Percentiles rank a stretch among this genome's conserved stretches.
These are phyloP conservation scores for Blakeslea trispora DNA, from an alignment of 371 early-diverging fungal species.

Conservation along the genomic window DNA sequence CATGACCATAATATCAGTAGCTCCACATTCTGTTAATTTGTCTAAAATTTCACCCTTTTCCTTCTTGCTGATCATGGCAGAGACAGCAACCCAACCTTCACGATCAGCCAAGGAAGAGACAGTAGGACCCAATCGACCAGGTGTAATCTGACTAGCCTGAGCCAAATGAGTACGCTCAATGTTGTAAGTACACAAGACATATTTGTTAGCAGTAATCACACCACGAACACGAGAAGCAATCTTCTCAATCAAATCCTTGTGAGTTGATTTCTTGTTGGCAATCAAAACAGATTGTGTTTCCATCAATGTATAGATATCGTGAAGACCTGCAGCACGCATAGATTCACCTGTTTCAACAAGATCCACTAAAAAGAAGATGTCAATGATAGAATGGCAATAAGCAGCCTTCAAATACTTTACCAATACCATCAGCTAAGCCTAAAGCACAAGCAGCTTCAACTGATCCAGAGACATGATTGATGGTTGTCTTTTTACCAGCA, in stretches of 20 bases:
- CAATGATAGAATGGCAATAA: no score
- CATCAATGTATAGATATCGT: constrained; percentile 80
- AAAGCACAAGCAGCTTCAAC: constrained; percentile 96
- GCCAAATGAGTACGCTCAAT: constrained; percentile 64
- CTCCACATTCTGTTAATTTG: constrained; percentile 84
- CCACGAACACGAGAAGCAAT: constrained; percentile 87
- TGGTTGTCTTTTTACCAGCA: constrained; percentile 61
- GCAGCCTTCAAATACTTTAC: constrained; percentile 46
- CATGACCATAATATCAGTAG: constrained; percentile 89
- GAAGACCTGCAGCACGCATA: constrained; percentile 97
- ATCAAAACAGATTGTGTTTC: constrained; percentile 89
- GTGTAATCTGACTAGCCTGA: constrained; percentile 76
- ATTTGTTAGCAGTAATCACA: constrained; percentile 85
- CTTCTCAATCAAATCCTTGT: constrained; percentile 69
- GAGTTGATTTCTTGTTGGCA: constrained; percentile 62
- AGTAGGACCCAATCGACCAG: constrained; percentile 92
- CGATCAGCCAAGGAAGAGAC: constrained; percentile 82
- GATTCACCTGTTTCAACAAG: constrained; percentile 94
- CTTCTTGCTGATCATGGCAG: constrained; percentile 83
- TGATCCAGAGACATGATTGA: constrained; percentile 88
- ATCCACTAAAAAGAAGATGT: constrained; percentile 3
- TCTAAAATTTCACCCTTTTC: constrained; percentile 89
- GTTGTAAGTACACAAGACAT: constrained; percentile 91
- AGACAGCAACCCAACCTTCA: constrained; percentile 88
- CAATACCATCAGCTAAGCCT: constrained; percentile 95